Evolutionary conservation across 176 grass and related monocot species (phyloP).

Genomic region (Poa annua): DNA sequence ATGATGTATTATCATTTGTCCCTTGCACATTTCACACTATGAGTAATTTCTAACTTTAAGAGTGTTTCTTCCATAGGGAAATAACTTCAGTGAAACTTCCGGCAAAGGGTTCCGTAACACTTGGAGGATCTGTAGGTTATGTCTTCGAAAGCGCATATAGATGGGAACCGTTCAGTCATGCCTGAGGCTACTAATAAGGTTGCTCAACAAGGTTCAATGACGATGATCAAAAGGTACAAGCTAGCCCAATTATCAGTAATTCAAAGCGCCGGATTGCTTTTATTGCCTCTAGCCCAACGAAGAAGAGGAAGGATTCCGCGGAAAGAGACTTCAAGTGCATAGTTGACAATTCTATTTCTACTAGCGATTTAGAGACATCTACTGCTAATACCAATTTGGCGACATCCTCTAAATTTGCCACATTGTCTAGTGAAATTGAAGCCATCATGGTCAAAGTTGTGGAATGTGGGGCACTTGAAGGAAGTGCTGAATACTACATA

Average conservation of each 20-base stretch:
- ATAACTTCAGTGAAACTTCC: not conserved
- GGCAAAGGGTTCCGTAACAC: not conserved
- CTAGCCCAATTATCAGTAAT: not conserved
- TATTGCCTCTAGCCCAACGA: not conserved
- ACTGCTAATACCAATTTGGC: not conserved
- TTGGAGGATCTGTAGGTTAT: conserved; percentile 1
- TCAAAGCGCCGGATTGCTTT: not conserved
- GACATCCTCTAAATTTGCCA: not conserved
- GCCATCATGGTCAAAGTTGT: conserved; percentile 13
- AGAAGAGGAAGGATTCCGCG: not conserved
- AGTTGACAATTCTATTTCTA: not conserved
- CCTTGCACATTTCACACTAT: not conserved
- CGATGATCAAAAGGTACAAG: not conserved
- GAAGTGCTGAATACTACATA: conserved; percentile 7
- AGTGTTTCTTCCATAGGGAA: not conserved
- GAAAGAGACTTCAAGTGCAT: not conserved
- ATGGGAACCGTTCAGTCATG: not conserved
- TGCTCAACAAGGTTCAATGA: not conserved
- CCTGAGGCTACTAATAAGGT: not conserved
- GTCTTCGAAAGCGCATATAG: not conserved
- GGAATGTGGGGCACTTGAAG: not conserved
- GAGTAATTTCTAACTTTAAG: not conserved
- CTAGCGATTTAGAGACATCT: not conserved
- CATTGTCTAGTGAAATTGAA: conserved; percentile 6
- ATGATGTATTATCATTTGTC: not conserved